Evolutionary conservation across 78 protist species (phyloP), one percentile per base, ranked within the genome.

Genomic region (Dictyostelium firmibasis): DNA sequence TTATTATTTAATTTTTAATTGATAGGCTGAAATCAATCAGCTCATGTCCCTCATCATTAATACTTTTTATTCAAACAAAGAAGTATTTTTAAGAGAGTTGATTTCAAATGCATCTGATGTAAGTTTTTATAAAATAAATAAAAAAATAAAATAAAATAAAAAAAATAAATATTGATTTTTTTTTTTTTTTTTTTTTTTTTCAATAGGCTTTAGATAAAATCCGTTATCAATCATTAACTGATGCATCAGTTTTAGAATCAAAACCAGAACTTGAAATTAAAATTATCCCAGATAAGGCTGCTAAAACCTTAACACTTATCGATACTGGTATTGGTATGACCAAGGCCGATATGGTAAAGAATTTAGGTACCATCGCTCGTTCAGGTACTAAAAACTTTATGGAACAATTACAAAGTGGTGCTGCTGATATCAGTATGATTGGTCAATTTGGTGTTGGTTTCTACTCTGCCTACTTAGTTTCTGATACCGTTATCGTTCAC

Each of bases 391-490:
- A 98, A 97, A 91, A 85, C 23, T 99, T 99, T 97, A 97, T 99
- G 99, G 99, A 99, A 96, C 99, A 99, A 25, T 92, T 99, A 36
- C 76, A 83, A 74, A 96, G 97, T 20, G 99, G 99, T 36, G 98
- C 98, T 20, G 99, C 99, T 13, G 99, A 99, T 92, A 92, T 99
- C 20, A 69, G 94, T 92, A 97, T 99, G 99, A 99, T 99, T 72
- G 99, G 99, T 23, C 99, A 99, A 96, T 99, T 99, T 93, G 99
- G 99, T 97, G 99, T 99, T 76, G 99, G 99, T 41, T 99, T 99
- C 99, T 99, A 99, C 98, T 99, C 99, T 41, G 99, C 99, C 35
- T 99, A 97, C 98, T 98, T 99, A 16, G 99, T 99, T 57, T 99
- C 99, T 72, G 99, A 99, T 96, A 31, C 79, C 13, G 99, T 99